Evolutionary conservation across 2,329 filamentous ascomycete species (phyloP), one percentile per base, ranked within the genome.

Genomic region (Paraconiothyrium sp.): DNA sequence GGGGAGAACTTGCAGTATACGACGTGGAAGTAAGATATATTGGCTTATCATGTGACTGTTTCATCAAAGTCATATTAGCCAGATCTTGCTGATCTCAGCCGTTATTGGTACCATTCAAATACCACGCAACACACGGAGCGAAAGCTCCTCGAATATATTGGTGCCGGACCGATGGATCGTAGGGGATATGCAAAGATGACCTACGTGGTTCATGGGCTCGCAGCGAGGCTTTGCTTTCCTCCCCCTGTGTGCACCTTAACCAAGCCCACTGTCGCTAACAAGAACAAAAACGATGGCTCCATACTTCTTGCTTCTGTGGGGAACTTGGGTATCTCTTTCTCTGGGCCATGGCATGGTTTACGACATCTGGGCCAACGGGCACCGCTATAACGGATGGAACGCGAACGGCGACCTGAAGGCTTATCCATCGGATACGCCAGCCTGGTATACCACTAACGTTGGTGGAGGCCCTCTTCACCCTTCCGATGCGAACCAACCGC

Each of bases 351-450:
- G 50, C 24, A 55, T 60, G 50, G 8, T 56, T 2, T 35, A 34
- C 24, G 44, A 60, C 8, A 56, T 60, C 16, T 60, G 58, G 58
- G 44, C 58, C 11, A 60, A 60, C 30, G 51, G 64, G 56, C 39
- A 52, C 39, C 56, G 44, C 41, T 65, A 60, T 54, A 30, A 54
- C 30, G 66, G 66, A 54, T 68, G 57, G 57, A 56, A 67, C 44
- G 61, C 66, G 14, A 59, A 54, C 44, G 61, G 57, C 46, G 44
- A 56, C 35, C 35, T 60, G 16, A 43, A 24, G 6, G 30, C 58
- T 24, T 56, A 60, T n/a, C 58, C 58, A 24, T 34, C 43, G 14
- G 39, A 49, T 27, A 60, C 58, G 9, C 58, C 58, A 4, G 58
- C 51, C 9, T 60, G 58, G 58, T 60, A 50, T n/a, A 56, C 54